phyloP scores from a whole-genome alignment of 1,139 yeast species.

The Arxiozyma heterogenica region DNA sequence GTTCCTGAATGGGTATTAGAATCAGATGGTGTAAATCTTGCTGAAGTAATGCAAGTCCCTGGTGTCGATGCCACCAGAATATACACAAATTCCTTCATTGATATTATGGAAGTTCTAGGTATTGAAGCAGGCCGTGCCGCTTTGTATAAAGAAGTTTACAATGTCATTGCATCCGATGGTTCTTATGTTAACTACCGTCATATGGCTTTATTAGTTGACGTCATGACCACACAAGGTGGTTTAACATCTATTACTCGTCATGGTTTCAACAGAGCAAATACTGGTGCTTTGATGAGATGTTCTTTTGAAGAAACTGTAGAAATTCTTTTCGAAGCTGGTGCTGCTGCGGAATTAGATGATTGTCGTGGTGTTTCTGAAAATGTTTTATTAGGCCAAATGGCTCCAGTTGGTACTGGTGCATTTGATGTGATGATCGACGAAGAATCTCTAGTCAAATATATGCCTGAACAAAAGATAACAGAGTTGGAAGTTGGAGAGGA shows the following conservation, averaged over 20 bases:
- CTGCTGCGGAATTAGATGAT: conserved; percentile 94
- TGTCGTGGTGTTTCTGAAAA: conserved; percentile 98
- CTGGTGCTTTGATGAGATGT: conserved; percentile 98
- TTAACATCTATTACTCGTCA: conserved; percentile 99
- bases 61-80: conserved; percentile 90
- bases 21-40: conserved; percentile 94
- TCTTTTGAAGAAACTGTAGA: conserved; percentile 99
- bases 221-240: conserved; percentile 98
- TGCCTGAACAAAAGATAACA: conserved; percentile 34
- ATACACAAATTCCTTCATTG: conserved; percentile 93
- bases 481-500: conserved; percentile 45
- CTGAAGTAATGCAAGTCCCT: conserved; percentile 90
- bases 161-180: conserved; percentile 98
- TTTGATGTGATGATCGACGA: conserved; percentile 95
- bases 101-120: conserved; percentile 88
- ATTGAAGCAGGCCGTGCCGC: conserved; percentile 98
- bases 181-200: conserved; percentile 98
- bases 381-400: conserved; percentile 95
- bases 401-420: conserved; percentile 98
- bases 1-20: conserved; percentile 97
- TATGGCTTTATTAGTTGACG: conserved; percentile 93
- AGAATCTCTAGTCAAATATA: conserved; percentile 54
- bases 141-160: conserved; percentile 82
- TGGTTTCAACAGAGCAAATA: conserved; percentile 96
- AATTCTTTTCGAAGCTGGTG: conserved; percentile 94